Base-by-base conservation (phyloP, 352 stramenopile species). In the Globisporangium polare region DNA sequence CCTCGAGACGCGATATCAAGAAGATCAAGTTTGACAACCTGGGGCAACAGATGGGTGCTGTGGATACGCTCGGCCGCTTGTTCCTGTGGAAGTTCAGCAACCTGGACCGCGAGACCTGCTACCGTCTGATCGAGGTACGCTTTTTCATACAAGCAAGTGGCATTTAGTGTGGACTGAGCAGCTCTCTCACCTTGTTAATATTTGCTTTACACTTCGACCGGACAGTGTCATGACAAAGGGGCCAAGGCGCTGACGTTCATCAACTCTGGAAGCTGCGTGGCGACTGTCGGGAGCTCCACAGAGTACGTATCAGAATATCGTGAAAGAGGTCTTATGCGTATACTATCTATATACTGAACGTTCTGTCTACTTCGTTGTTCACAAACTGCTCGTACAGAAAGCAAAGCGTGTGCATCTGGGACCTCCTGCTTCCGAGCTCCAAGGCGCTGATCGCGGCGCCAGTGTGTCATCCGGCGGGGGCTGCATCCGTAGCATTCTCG, bases 11-110 rank as follows among this genome's bases (percentile, higher is more conserved):
- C 53, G 84, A 88, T 37, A 69, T 94, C 60, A 92, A 94, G 59
- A 83, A 83, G 39, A 79, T 95, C 33, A 75, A 77, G 55, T 91
- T 95, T 50, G 84, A 93, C 59, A 88, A 72, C 56, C 69, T 92
- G 6, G 86, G 86, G 0, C 83, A 95, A 33, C 86, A 92, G 85
- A 84, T 95, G 73, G 85, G 83, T 17, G 83, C 80, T 31, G 85
- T 93, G 7, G 83, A 94, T 70, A 85, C 69, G 2, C 53, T 78
- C 12, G 87, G 87, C 0, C 74, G 77, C 7, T 69, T 95, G 51
- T 87, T 80, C 52, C 65, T 94, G 65, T 95, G 87, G 87, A 93
- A 94, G 55, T 94, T 94, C 63, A 69, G 71, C 13, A 88, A 83
- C 29, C 57, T 91, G 43, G 84, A 92, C 55, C 81, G 77, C 35